Conservation (phyloP, 345 rosid genomes). For the Murraya koenigii region DNA sequence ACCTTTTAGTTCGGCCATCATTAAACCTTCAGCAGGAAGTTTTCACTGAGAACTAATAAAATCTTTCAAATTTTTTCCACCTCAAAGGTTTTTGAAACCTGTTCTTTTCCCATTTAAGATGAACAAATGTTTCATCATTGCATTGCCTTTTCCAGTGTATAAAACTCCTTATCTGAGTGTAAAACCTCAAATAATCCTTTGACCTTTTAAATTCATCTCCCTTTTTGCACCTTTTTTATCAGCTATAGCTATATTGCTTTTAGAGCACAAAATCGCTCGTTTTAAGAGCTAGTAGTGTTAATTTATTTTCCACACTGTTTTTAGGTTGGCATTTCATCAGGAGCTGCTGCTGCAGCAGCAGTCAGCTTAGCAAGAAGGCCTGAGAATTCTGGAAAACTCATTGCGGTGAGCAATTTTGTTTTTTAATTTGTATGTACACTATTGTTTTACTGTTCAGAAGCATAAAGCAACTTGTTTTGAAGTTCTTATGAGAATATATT, state of each 20-base stretch:
- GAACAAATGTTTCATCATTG: background rate
- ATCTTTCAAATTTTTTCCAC: background rate
- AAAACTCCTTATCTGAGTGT: background rate
- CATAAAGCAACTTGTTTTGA: background rate
- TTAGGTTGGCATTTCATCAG: conserved; percentile 93
- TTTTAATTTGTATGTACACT: background rate
- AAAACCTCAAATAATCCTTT: background rate
- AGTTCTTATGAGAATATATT: background rate
- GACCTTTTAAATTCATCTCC: background rate
- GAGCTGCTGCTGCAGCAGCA: conserved; percentile 98
- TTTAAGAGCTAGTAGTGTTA: background rate
- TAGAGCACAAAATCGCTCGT: background rate
- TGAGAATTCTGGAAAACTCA: conserved; percentile 88
- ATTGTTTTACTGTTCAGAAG: background rate
- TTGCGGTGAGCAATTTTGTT: conserved; percentile 46
- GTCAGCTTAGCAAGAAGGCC: conserved; percentile 73
- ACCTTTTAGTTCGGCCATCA: background rate
- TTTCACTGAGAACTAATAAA: background rate
- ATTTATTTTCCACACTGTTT: conserved; percentile 1
- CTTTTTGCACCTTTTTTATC: background rate
- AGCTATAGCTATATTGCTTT: background rate
- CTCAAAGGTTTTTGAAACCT: background rate
- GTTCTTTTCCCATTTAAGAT: background rate
- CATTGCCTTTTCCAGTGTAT: background rate
- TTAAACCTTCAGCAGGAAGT: background rate